A percentile compares a stretch with the other conserved stretches of the same genome.
These are phyloP conservation scores for Chaetothyriales sp. DNA, from an alignment of 2,329 filamentous ascomycete genomes.

Conservation along the genomic window DNA sequence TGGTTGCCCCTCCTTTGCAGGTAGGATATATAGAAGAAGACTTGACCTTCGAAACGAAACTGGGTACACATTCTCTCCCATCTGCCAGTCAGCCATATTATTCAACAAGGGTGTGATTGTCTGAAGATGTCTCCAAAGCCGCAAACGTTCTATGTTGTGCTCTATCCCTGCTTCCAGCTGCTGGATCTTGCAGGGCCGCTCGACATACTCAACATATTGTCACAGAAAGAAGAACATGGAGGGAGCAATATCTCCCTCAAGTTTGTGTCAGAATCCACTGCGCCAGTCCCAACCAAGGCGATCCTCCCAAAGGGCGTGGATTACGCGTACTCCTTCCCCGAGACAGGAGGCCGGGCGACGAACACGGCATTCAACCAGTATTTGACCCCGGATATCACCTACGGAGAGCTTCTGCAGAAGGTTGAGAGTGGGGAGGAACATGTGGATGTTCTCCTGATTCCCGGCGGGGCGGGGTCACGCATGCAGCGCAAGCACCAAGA, in stretches of 20 bases:
- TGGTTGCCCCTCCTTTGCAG: no score
- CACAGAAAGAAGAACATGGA: conserved; percentile 12
- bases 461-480: conserved; percentile 42
- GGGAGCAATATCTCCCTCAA: conserved; percentile 18
- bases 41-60: no score
- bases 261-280: conserved; percentile 19
- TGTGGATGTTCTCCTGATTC: conserved; percentile 50
- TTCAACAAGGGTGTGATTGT: no score
- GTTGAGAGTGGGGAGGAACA: conserved; percentile 20
- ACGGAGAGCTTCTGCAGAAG: conserved; percentile 3
- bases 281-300: conserved; percentile 21
- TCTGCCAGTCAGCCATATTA: no score
- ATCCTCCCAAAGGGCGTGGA: conserved; percentile 6
- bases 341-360: conserved; percentile 11
- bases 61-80: no score
- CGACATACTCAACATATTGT: conserved; percentile 28
- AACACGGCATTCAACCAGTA: conserved; percentile 21
- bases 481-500: conserved; percentile 9
- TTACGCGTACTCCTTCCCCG: conserved; percentile 11
- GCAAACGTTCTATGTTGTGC: conserved; percentile 5
- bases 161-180: conserved; percentile 30
- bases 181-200: conserved; percentile 33
- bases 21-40: no score
- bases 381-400: conserved; percentile 38
- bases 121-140: background rate